Percentiles rank a stretch among this genome's conserved stretches.
These are phyloP conservation scores for Vigna reflexopilosa DNA, from an alignment of 306 rosid genomes.

Conservation along the genomic window DNA sequence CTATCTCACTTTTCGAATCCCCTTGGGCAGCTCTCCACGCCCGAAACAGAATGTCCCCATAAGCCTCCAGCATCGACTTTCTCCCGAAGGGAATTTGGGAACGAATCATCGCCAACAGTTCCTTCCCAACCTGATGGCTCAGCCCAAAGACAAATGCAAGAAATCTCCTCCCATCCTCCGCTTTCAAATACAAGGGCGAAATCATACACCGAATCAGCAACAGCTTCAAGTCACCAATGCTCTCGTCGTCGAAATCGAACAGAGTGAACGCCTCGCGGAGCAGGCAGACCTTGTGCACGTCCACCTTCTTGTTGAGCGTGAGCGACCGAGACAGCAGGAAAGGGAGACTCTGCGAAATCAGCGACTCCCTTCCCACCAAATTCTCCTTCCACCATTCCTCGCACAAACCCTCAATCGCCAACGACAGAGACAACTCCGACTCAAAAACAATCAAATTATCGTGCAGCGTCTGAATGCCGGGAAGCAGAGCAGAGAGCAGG, in stretches of 20 bases:
- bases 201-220: conserved; percentile 72
- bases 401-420: conserved; percentile 62
- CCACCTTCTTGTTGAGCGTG: conserved; percentile 75
- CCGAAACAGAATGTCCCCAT: conserved; percentile 81
- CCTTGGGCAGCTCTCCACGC: conserved; percentile 76
- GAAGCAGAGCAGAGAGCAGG: conserved; percentile 55
- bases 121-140: conserved; percentile 74
- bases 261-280: conserved; percentile 77
- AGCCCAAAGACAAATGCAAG: conserved; percentile 73
- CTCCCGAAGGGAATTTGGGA: conserved; percentile 90
- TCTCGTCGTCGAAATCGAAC: conserved; percentile 87
- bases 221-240: conserved; percentile 78
- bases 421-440: conserved; percentile 59
- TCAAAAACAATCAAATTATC: conserved; percentile 71
- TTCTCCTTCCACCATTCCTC: conserved; percentile 95
- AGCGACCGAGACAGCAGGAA: conserved; percentile 72
- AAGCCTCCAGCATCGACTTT: conserved; percentile 88
- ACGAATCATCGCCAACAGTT: conserved; percentile 77
- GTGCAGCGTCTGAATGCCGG: conserved; percentile 69
- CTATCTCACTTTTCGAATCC: conserved; percentile 60
- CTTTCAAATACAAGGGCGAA: conserved; percentile 76
- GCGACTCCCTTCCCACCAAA: conserved; percentile 60
- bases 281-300: conserved; percentile 74
- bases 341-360: conserved; percentile 84
- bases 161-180: conserved; percentile 83